A percentile compares a stretch with the other conserved stretches of the same genome.
These are phyloP conservation scores for Fusarium nelsonii DNA, from an alignment of 2,329 filamentous ascomycete genomes.

Conservation along the genomic window DNA sequence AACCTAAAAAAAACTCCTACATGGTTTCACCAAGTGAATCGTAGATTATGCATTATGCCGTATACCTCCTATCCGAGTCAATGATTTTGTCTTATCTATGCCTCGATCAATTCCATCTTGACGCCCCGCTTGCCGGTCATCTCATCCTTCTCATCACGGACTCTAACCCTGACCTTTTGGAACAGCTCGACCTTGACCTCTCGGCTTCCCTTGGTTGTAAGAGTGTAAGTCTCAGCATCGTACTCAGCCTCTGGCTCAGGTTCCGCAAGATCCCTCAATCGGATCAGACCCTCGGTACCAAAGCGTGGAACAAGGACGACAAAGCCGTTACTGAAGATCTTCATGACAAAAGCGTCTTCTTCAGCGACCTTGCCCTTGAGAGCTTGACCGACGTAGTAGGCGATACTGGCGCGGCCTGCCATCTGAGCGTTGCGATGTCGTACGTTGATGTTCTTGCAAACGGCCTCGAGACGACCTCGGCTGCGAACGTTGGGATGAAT, in stretches of 20 bases:
- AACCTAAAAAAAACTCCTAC: constrained; percentile 34
- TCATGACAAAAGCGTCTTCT: constrained; percentile 96
- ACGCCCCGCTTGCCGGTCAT: constrained; percentile 95
- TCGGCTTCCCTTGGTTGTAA: constrained; percentile 70
- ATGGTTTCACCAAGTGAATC: constrained; percentile 24
- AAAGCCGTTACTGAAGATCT: constrained; percentile 96
- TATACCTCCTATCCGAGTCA: constrained; percentile 1
- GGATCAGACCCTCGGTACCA: constrained; percentile 92
- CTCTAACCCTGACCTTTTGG: constrained; percentile 88
- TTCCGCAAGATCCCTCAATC: constrained; percentile 83
- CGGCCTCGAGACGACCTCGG: constrained; percentile 86
- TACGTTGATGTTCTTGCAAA: constrained; percentile 98
- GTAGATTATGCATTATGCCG: constrained; percentile 33
- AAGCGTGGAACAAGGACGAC: constrained; percentile 97
- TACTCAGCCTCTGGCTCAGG: constrained; percentile 84
- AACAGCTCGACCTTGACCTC: constrained; percentile 82
- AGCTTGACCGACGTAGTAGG: constrained; percentile 98
- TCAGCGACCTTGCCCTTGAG: constrained; percentile 81
- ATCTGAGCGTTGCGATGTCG: constrained; percentile 97
- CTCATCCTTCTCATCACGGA: constrained; percentile 94
- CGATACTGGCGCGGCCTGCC: constrained; percentile 91
- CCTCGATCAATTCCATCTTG: constrained; percentile 75
- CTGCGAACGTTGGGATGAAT: constrained; percentile 85
- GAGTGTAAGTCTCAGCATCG: constrained; percentile 85
- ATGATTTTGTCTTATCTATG: constrained; percentile 21